A percentile compares a stretch with the other conserved stretches of the same genome.
Evolutionary conservation across 129 eudicot species (phyloP).

Genomic region (carrot (Daucus carota)): DH1_v3.0 NC_030381.2:36750501-36751000

Average conservation of each 20-base stretch:
- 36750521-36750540: neutral
- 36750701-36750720: neutral
- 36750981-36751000: constrained; percentile 10
- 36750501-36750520: neutral
- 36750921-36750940: constrained; percentile 12
- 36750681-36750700: too few relatives aligned
- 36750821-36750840: neutral
- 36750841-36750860: neutral
- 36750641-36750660: neutral
- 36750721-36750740: neutral
- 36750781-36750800: neutral
- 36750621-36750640: neutral
- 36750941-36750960: constrained; percentile 26
- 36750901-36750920: constrained; percentile 1
- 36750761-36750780: neutral
- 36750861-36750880: neutral
- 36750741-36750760: neutral
- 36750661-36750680: neutral
- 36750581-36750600: neutral
- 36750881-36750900: neutral
- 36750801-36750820: neutral
- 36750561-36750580: neutral
- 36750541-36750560: neutral
- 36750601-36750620: neutral
- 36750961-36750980: constrained; percentile 14